Evolutionary conservation across 805 yeast genomes (phyloP), one percentile per base, ranked within the genome.

Genomic region (Maudiozyma pseudohumilis): DNA sequence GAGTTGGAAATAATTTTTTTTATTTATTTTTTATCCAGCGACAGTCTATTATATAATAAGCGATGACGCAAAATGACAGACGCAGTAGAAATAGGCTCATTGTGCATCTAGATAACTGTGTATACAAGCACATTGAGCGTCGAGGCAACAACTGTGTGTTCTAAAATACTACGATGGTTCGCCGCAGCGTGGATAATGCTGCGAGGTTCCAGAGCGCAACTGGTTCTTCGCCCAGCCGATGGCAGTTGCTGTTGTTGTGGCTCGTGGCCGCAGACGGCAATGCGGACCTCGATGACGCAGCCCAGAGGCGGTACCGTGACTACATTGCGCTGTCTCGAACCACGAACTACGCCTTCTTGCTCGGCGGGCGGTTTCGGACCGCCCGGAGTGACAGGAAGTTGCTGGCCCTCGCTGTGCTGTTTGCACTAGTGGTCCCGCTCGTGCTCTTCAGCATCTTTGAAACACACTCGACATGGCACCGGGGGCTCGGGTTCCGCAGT

Each of bases 281-380:
- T 25, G 21, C 26, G 1, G 50, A 46, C 10, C 25, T 48, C 4
- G 40, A 35, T 4, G 26, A 21, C 17, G 30, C 17, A 12, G 13
- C 43, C 7, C n/a, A 40, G 37, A 50, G n/a, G n/a, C n/a, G n/a
- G n/a, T n/a, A n/a, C n/a, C n/a, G n/a, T n/a, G n/a, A 47, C 17
- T 57, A 54, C 35, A 28, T 46, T 10, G 40, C 47, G 6, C 29
- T 54, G 28, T 52, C 59, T 2, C 20, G 34, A 3, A 45, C 48
- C 5, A 49, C 64, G 6, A 68, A 64, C 39, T 65, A 67, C 39
- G 44, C 73, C 2, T 82, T 71, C 53, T 58, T 80, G 4, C 56
- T 75, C 34, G 92, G 92, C 11, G 94, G 94, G 0, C 55, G 86
- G 29, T 49, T 77, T 11, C 60, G 78, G 23, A 60, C 70, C 0